Percentiles rank a stretch among this genome's conserved stretches.
phyloP scores from a whole-genome alignment of 164 flowering plant species.

The Umbilicus rupestris region DNA sequence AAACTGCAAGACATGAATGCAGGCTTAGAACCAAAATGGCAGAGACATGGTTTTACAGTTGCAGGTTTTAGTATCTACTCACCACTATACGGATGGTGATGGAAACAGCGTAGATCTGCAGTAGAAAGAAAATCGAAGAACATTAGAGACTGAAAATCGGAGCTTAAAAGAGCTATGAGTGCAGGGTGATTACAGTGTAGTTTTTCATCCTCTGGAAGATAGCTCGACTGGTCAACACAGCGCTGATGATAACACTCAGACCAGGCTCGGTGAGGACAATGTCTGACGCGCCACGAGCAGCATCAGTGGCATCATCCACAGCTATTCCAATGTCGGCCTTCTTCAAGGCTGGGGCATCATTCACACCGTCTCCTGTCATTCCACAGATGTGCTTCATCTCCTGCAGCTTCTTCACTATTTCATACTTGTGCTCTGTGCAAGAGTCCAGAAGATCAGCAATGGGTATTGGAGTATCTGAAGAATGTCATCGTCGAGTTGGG shows the following conservation, averaged over 20 bases:
- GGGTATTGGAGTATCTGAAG: background rate
- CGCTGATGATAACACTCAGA: slow-evolving; percentile 2
- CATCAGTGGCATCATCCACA: slow-evolving; percentile 2
- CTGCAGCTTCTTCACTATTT: slow-evolving; percentile 1
- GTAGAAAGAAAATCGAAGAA: background rate
- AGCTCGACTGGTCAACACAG: slow-evolving; percentile 6
- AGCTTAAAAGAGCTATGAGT: background rate
- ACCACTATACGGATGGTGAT: slow-evolving; percentile 7
- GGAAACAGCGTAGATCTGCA: slow-evolving; percentile 2
- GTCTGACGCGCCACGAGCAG: slow-evolving; percentile 4
- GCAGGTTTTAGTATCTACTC: background rate
- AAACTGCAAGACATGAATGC: background rate
- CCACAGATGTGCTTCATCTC: slow-evolving; percentile 4
- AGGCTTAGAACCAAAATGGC: background rate
- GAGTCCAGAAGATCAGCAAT: background rate
- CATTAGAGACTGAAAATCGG: background rate
- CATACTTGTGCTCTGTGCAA: background rate
- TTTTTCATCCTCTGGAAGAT: slow-evolving; percentile 4
- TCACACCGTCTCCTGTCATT: slow-evolving; percentile 8
- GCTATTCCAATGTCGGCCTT: slow-evolving; percentile 4
- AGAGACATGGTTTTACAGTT: background rate
- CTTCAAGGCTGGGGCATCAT: slow-evolving; percentile 5
- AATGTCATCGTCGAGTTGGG: background rate
- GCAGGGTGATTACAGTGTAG: background rate
- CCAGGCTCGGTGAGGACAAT: slow-evolving; percentile 5